A percentile compares a stretch with the other conserved stretches of the same genome.
phyloP scores from a whole-genome alignment of 1,284 basidiomycete species.

The Golubevia pallescens region DNA sequence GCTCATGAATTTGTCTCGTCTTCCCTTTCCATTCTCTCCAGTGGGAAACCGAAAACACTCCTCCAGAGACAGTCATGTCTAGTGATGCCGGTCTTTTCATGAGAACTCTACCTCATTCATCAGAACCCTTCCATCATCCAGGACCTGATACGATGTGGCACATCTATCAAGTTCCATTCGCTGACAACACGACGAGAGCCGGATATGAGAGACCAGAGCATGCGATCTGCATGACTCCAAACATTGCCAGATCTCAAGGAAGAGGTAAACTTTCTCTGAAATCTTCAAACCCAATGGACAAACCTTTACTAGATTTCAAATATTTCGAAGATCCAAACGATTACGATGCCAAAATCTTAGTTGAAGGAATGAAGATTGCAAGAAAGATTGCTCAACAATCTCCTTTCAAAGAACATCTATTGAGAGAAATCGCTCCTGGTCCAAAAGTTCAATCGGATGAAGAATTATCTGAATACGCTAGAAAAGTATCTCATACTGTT shows the following conservation, averaged over 20 bases:
- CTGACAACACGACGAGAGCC: slow-evolving; percentile 59
- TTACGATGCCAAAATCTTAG: slow-evolving; percentile 67
- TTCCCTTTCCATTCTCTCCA: slow-evolving; percentile 9
- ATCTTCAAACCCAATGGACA: slow-evolving; percentile 65
- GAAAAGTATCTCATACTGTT: slow-evolving; percentile 62
- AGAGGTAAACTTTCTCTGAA: slow-evolving; percentile 63
- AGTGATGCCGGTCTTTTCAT: slow-evolving; percentile 64
- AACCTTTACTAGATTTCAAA: slow-evolving; percentile 68
- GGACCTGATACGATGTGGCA: slow-evolving; percentile 64
- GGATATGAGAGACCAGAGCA: slow-evolving; percentile 61
- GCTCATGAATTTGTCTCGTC: slow-evolving; percentile 5
- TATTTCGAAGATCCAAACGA: slow-evolving; percentile 68
- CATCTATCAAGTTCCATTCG: slow-evolving; percentile 48
- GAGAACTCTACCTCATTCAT: slow-evolving; percentile 35
- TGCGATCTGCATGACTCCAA: slow-evolving; percentile 66
- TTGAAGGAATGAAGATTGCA: slow-evolving; percentile 69
- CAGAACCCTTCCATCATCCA: slow-evolving; percentile 43
- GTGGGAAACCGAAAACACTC: slow-evolving; percentile 61
- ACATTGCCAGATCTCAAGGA: slow-evolving; percentile 66
- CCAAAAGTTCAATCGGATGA: slow-evolving; percentile 57
- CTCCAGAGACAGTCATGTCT: slow-evolving; percentile 63
- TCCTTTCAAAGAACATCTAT: slow-evolving; percentile 65
- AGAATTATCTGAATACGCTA: slow-evolving; percentile 54
- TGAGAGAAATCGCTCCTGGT: slow-evolving; percentile 62
- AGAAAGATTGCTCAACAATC: slow-evolving; percentile 66